A percentile compares a stretch with the other conserved stretches of the same genome.
Conservation (phyloP, 495 filamentous ascomycete species). For the Neurospora sp. region DNA sequence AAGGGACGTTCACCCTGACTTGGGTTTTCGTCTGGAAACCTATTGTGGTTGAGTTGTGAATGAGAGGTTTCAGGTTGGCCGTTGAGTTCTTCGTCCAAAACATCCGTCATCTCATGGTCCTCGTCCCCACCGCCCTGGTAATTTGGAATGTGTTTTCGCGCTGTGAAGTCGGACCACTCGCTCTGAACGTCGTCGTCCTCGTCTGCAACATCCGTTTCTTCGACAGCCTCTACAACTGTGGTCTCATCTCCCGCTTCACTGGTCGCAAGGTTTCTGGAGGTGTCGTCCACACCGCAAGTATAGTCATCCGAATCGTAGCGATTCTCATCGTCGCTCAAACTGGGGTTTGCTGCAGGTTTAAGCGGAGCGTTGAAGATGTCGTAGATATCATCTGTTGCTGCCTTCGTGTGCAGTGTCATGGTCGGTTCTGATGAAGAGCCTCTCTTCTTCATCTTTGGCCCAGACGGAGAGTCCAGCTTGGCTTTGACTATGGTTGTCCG, state of each 20-base stretch:
- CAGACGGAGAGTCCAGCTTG: constrained; percentile 78
- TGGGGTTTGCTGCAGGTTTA: constrained; percentile 34
- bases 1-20: constrained; percentile 27
- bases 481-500: constrained; percentile 58
- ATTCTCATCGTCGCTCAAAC: constrained; percentile 52
- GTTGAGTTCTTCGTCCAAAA: constrained; percentile 16
- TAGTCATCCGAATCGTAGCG: constrained; percentile 67
- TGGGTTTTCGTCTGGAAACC: constrained; percentile 2
- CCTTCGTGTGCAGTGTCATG: constrained; percentile 93
- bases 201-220: constrained; percentile 46
- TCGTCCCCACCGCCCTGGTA: constrained; percentile 22
- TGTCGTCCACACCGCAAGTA: constrained; percentile 71
- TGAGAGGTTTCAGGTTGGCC: not conserved
- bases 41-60: not conserved
- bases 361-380: constrained; percentile 91
- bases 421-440: constrained; percentile 60
- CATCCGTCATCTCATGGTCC: constrained; percentile 22
- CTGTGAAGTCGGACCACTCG: constrained; percentile 81
- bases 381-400: constrained; percentile 94
- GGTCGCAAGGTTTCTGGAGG: constrained; percentile 48
- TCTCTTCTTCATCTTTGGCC: constrained; percentile 64
- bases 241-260: constrained; percentile 32
- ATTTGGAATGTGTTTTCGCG: constrained; percentile 57
- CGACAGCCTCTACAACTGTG: constrained; percentile 15
- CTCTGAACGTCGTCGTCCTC: constrained; percentile 49